phyloP scores from a whole-genome alignment of 768 basidiomycete species.

The Auriscalpium microsporum region DNA sequence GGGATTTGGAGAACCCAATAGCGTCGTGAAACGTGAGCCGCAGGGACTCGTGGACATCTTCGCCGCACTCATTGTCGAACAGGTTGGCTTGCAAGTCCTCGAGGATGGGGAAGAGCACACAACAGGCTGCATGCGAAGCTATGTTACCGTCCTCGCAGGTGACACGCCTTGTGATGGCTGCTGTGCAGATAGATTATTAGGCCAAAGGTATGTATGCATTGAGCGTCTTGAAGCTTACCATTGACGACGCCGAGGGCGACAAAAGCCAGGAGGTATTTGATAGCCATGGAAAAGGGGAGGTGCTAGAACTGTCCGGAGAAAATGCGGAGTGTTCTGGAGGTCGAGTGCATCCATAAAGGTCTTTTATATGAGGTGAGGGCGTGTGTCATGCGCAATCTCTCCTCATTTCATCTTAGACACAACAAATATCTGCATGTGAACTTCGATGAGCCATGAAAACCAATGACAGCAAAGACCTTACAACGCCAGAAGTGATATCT shows the following conservation, averaged over 20 bases:
- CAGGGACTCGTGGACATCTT: slow-evolving; percentile 22
- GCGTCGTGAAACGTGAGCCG: slow-evolving; percentile 23
- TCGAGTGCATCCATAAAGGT: too few relatives aligned
- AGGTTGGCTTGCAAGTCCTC: slow-evolving; percentile 23
- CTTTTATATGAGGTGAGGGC: too few relatives aligned
- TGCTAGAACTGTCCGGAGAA: too few relatives aligned
- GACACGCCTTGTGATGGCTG: slow-evolving; percentile 15
- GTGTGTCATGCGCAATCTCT: too few relatives aligned
- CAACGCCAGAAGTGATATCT: too few relatives aligned
- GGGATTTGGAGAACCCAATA: slow-evolving; percentile 10
- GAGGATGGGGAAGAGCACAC: slow-evolving; percentile 23
- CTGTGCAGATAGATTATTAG: slow-evolving; percentile 1
- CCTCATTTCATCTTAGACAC: too few relatives aligned
- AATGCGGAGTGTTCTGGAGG: too few relatives aligned
- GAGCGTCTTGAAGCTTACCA: slow-evolving; percentile 1
- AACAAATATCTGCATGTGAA: too few relatives aligned
- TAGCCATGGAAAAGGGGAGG: slow-evolving; percentile 13
- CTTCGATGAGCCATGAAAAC: too few relatives aligned
- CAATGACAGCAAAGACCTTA: too few relatives aligned
- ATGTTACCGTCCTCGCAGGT: slow-evolving; percentile 24
- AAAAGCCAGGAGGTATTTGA: slow-evolving; percentile 14
- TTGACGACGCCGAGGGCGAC: slow-evolving; percentile 9
- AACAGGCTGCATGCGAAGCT: slow-evolving; percentile 23
- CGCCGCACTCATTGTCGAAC: slow-evolving; percentile 24
- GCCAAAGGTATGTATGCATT: background rate